Percentiles rank a stretch among this genome's conserved stretches.
phyloP scores from a whole-genome alignment of 768 basidiomycete genomes.

The Termitomyces sp. region DNA sequence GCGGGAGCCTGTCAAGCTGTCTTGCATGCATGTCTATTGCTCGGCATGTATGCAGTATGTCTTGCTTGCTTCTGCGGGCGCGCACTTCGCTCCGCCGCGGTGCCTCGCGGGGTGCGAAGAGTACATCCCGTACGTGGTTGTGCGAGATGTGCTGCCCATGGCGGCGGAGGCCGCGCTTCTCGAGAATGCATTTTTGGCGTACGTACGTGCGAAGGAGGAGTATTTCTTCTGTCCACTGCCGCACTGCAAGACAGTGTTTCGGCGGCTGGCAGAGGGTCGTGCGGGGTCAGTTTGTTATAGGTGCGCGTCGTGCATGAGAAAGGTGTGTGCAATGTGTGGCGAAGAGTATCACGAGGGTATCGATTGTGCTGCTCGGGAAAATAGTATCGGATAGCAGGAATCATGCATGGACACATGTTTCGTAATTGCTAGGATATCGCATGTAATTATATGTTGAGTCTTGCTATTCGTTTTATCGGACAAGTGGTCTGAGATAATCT shows the following conservation, averaged over 20 bases:
- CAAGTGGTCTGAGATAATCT: too few species aligned
- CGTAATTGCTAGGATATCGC: background rate
- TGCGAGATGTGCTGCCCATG: conserved; percentile 31
- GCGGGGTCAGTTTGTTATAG: background rate
- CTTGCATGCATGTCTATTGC: conserved; percentile 52
- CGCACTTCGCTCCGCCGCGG: conserved; percentile 22
- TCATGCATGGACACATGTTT: background rate
- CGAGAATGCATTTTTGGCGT: conserved; percentile 32
- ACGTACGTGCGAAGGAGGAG: conserved; percentile 35
- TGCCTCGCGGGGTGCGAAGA: conserved; percentile 31
- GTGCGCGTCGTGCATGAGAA: conserved; percentile 29
- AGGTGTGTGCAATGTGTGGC: conserved; percentile 34
- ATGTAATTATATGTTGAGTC: background rate
- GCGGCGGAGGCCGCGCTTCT: conserved; percentile 34
- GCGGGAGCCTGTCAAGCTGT: conserved; percentile 26
- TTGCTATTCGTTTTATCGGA: background rate
- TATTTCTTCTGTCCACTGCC: conserved; percentile 51
- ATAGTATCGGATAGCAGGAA: background rate
- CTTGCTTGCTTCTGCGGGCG: conserved; percentile 25
- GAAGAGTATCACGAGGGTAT: conserved; percentile 35
- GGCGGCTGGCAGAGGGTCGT: conserved; percentile 11
- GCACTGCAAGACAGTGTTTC: conserved; percentile 44
- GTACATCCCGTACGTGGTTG: conserved; percentile 30
- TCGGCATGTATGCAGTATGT: conserved; percentile 39
- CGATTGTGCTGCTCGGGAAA: conserved; percentile 18